Base-by-base conservation (phyloP, 257 asterid genomes). In the Schizonepeta tenuifolia region DNA sequence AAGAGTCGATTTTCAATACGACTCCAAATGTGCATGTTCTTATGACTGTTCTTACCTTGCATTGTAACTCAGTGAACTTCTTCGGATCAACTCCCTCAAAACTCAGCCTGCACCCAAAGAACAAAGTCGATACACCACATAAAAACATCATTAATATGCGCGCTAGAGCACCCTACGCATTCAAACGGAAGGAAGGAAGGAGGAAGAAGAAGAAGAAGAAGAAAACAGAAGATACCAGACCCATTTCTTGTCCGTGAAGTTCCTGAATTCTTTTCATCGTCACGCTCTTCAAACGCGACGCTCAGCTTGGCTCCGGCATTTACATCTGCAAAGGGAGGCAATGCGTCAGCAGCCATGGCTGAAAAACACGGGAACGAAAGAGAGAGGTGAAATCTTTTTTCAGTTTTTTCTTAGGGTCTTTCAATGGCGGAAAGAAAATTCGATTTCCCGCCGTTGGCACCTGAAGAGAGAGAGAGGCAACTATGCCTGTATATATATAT, bases 361-460 rank as follows among this genome's bases (percentile, higher is more conserved):
- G n/a, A 36, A 20, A 59, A 65, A 21, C 22, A 31, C 46, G 65
- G 40, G 58, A 61, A 38, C 22, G 33, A 41, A 40, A 22, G 49
- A 41, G 50, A 36, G 9, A 61, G 68, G 60, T 26, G 47, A 36
- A 67, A 41, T 51, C 11, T 49, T 53, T 68, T 22, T 20, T 6
- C 26, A 6, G 38, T 56, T 24, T 26, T 57, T 26, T 69, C 69
- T 78, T 86, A 85, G 85, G 89, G 93, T 78, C 85, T 81, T 77
- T 51, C 66, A 50, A 58, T n/a, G 83, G 80, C 76, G 83, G 78
- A 74, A 73, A 20, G 35, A 59, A 73, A 35, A 63, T 47, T 79
- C 57, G 82, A 73, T 86, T 89, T 89, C 94, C 91, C 93, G 91
- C 93, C 94, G 89, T 75, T 78, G 81, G 77, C 83, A 68, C 77